A percentile compares a stretch with the other conserved stretches of the same genome.
These are phyloP conservation scores for Claviceps spartinae DNA, from an alignment of 2,329 filamentous ascomycete species.

Conservation along the genomic window DNA sequence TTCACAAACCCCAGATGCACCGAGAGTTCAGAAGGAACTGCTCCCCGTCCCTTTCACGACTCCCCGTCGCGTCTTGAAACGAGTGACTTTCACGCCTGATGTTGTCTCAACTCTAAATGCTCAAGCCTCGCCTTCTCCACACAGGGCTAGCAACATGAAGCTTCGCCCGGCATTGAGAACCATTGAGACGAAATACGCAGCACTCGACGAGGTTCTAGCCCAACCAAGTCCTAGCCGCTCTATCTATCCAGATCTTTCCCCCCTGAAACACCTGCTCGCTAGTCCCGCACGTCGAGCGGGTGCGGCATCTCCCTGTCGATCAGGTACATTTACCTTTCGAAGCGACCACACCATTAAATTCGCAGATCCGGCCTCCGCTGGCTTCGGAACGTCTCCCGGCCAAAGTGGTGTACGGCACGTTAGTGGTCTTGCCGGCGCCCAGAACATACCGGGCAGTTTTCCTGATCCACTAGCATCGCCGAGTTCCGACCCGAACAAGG, in stretches of 20 bases:
- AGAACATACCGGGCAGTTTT: constrained; percentile 43
- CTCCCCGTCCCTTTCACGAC: constrained; percentile 45
- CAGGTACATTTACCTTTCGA: constrained; percentile 51
- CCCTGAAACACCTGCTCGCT: constrained; percentile 20
- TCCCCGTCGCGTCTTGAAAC: constrained; percentile 58
- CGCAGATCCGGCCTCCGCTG: constrained; percentile 29
- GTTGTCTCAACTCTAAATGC: constrained; percentile 36
- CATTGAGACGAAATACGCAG: constrained; percentile 16
- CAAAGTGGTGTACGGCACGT: constrained; percentile 49
- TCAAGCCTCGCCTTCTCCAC: constrained; percentile 42
- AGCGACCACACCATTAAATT: constrained; percentile 52
- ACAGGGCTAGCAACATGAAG: constrained; percentile 35
- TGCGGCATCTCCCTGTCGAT: constrained; percentile 25
- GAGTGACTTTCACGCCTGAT: constrained; percentile 66
- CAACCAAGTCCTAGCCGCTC: constrained; percentile 21
- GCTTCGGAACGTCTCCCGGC: constrained; percentile 44
- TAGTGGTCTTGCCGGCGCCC: constrained; percentile 33
- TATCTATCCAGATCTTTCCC: constrained; percentile 40
- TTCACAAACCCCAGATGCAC: constrained; percentile 34
- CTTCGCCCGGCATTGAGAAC: constrained; percentile 20
- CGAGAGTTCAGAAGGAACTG: constrained; percentile 36
- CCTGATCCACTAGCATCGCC: constrained; percentile 21
- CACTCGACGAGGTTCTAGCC: constrained; percentile 15
- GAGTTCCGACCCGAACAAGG: constrained; percentile 34
- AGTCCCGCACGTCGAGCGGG: constrained; percentile 13